These are phyloP conservation scores for Leishmania aethiopica DNA, from an alignment of 208 protist species.

Conservation along the genomic window DNA sequence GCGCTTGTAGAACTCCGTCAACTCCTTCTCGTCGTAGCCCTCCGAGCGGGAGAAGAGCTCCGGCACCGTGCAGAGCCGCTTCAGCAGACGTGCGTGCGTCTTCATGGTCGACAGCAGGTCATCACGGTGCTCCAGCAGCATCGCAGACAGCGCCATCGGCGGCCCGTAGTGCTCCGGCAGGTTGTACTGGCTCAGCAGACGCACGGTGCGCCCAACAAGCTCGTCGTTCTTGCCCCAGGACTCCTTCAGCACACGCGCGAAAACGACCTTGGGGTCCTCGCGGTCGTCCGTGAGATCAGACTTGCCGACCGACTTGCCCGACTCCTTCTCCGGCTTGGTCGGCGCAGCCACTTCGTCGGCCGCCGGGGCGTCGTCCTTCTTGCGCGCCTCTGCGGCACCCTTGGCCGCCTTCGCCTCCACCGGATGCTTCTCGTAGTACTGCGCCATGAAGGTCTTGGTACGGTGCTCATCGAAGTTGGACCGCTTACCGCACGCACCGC, in stretches of 20 bases:
- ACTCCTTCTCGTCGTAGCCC: constrained; percentile 58
- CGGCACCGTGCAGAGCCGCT: constrained; percentile 59
- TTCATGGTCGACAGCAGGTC: constrained; percentile 59
- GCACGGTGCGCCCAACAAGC: constrained; percentile 52
- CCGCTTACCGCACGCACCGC: constrained; percentile 75
- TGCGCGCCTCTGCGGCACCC: constrained; percentile 44
- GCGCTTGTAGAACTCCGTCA: constrained; percentile 63
- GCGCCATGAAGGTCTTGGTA: constrained; percentile 55
- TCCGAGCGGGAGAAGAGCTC: constrained; percentile 47
- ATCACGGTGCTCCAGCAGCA: constrained; percentile 42
- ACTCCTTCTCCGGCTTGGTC: constrained; percentile 13
- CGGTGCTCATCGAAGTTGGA: constrained; percentile 42
- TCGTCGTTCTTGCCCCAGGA: constrained; percentile 35
- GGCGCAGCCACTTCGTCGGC: constrained; percentile 28
- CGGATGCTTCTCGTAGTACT: constrained; percentile 80
- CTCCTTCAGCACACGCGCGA: constrained; percentile 56
- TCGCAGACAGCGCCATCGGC: constrained; percentile 49
- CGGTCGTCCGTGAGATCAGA: constrained; percentile 42
- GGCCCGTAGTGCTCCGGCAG: constrained; percentile 62
- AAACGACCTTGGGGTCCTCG: constrained; percentile 41
- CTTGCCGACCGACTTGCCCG: constrained; percentile 28
- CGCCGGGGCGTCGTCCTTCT: constrained; percentile 33
- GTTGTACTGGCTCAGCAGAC: constrained; percentile 77
- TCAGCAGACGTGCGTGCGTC: constrained; percentile 56
- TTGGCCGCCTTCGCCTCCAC: constrained; percentile 52